Evolutionary conservation across 1,284 basidiomycete species (phyloP).

Genomic region (Naganishia cerealis): DNA sequence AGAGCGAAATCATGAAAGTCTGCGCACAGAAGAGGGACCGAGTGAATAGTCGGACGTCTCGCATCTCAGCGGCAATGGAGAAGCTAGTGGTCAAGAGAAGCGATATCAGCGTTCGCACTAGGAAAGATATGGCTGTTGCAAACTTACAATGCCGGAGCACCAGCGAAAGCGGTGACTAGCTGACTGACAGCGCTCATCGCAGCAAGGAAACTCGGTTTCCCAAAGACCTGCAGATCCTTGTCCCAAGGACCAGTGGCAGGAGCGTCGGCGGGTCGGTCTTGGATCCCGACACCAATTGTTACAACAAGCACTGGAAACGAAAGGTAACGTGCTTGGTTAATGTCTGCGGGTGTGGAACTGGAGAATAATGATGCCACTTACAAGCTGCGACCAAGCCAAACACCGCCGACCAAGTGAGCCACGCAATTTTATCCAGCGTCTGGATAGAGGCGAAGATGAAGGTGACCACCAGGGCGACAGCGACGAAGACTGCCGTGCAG

Average conservation of each 20-base stretch:
- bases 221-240: slow-evolving; percentile 36
- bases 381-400: slow-evolving; percentile 39
- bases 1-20: slow-evolving; percentile 26
- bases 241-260: slow-evolving; percentile 34
- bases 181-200: slow-evolving; percentile 46
- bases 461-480: slow-evolving; percentile 38
- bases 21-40: slow-evolving; percentile 38
- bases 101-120: slow-evolving; percentile 9
- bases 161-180: slow-evolving; percentile 48
- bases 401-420: slow-evolving; percentile 47
- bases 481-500: slow-evolving; percentile 44
- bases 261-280: slow-evolving; percentile 44
- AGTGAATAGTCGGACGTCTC: slow-evolving; percentile 40
- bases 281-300: slow-evolving; percentile 44
- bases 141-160: slow-evolving; percentile 25
- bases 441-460: slow-evolving; percentile 43
- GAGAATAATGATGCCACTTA: slow-evolving; percentile 38
- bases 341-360: slow-evolving; percentile 32
- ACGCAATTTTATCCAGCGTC: slow-evolving; percentile 45
- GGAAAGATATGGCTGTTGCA: slow-evolving; percentile 22
- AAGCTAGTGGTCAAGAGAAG: slow-evolving; percentile 36
- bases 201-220: slow-evolving; percentile 41
- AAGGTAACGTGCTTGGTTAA: not conserved
- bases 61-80: slow-evolving; percentile 39
- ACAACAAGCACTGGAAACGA: slow-evolving; percentile 38